phyloP scores from a whole-genome alignment of 306 rosid genomes.

The Aeschynomene evenia region DNA sequence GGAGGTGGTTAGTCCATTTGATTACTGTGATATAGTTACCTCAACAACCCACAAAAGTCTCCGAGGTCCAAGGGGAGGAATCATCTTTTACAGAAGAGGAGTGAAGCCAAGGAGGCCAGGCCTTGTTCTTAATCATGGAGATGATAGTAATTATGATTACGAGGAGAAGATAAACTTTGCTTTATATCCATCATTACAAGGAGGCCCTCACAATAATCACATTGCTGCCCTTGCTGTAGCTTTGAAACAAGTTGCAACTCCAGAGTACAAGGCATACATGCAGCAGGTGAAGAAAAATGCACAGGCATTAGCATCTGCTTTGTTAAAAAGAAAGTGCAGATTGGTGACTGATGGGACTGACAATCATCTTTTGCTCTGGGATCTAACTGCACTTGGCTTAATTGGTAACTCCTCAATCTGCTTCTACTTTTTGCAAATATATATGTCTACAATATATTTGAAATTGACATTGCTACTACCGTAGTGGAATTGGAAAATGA shows the following conservation, averaged over 20 bases:
- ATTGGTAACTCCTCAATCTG: slow-evolving; percentile 42
- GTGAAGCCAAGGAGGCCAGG: slow-evolving; percentile 59
- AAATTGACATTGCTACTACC: neutral
- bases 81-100: slow-evolving; percentile 73
- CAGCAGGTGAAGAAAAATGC: slow-evolving; percentile 87
- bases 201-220: slow-evolving; percentile 89
- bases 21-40: slow-evolving; percentile 74
- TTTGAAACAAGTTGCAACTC: slow-evolving; percentile 77
- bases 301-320: slow-evolving; percentile 67
- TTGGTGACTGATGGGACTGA: slow-evolving; percentile 88
- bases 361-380: slow-evolving; percentile 91
- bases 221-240: slow-evolving; percentile 87
- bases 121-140: slow-evolving; percentile 43
- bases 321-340: slow-evolving; percentile 79
- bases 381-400: slow-evolving; percentile 69
- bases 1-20: slow-evolving; percentile 76
- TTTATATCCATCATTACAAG: slow-evolving; percentile 75
- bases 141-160: slow-evolving; percentile 53
- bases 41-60: slow-evolving; percentile 94
- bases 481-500: neutral
- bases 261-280: slow-evolving; percentile 71
- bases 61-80: slow-evolving; percentile 88
- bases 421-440: neutral
- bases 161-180: slow-evolving; percentile 88
- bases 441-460: neutral